Evolutionary conservation across 2,329 filamentous ascomycete species (phyloP).

Genomic region (Arthrobotrys pseudoclavata): DNA sequence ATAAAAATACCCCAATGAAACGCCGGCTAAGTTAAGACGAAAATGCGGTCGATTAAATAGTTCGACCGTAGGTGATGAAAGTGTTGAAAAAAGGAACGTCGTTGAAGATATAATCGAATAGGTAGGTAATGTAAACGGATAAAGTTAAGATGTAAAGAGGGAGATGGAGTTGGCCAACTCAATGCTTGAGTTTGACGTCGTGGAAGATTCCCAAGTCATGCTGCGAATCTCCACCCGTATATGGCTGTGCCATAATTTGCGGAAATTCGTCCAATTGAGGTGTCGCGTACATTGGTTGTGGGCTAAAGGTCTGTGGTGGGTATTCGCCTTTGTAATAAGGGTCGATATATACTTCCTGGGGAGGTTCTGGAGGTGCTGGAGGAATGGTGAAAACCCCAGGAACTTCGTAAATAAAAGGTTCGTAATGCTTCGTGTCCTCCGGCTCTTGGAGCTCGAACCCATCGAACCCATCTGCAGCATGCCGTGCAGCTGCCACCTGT

Average conservation of each 20-base stretch:
- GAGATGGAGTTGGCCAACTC: neutral
- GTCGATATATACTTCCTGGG: slow-evolving; percentile 53
- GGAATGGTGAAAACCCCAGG: slow-evolving; percentile 55
- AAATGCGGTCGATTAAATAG: neutral
- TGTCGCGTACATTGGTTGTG: slow-evolving; percentile 52
- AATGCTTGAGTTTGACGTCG: slow-evolving; percentile 49
- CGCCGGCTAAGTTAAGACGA: slow-evolving; percentile 47
- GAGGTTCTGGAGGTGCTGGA: slow-evolving; percentile 27
- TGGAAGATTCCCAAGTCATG: slow-evolving; percentile 52
- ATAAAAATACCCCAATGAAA: slow-evolving; percentile 18
- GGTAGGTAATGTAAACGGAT: neutral
- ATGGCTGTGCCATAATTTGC: slow-evolving; percentile 43
- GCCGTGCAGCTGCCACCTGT: slow-evolving; percentile 34
- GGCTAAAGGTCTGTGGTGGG: slow-evolving; percentile 51
- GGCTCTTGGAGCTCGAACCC: slow-evolving; percentile 56
- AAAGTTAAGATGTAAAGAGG: neutral
- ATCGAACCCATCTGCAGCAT: slow-evolving; percentile 51
- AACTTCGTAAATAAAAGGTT: slow-evolving; percentile 57
- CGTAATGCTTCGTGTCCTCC: slow-evolving; percentile 51
- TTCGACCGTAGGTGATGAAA: neutral
- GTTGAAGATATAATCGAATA: neutral
- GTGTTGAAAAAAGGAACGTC: neutral
- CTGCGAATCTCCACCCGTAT: slow-evolving; percentile 36
- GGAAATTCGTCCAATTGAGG: slow-evolving; percentile 56
- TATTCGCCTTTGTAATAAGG: slow-evolving; percentile 59